Base-by-base conservation (phyloP, 805 yeast species). In the Ogataea ganodermae region DNA sequence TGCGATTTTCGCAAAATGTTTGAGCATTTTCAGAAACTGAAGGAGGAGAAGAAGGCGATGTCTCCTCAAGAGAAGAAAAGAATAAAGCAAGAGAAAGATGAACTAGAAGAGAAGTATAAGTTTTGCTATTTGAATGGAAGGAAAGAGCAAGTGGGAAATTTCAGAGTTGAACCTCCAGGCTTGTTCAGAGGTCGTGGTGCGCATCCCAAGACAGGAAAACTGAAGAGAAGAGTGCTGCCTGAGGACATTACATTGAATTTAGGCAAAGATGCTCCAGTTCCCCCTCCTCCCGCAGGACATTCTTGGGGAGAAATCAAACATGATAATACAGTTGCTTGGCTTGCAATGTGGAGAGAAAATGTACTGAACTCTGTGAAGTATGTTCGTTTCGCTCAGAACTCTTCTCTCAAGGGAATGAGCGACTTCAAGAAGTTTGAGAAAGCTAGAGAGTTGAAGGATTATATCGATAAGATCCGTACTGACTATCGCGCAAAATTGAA, bases 281-380 rank as follows among this genome's bases (percentile, higher is more conserved):
- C 99, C 2, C 75, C 72, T 4, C 86, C 97, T 1, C 97, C 97
- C 2, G 79, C 69, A 10, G 97, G 97, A 1, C 97, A 89, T 59
- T 55, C 72, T 35, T 92, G 99, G 99, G 96, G 87, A 13, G 96
- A 88, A 56, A 75, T 92, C 21, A 78, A 78, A 55, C 95, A 91
- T 64, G 97, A 92, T 64, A 85, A 86, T 57, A 84, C 90, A 0
- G 97, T 91, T 22, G 82, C 92, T 10, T 92, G 99, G 99, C 74
- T 92, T 45, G 98, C 97, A 0, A 90, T 85, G 87, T 92, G 97
- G 97, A 83, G 86, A 63, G 98, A 92, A 67, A 92, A 92, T 61
- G 87, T 92, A 56, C 81, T 88, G 41, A 87, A 86, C 55, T 76
- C 85, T 23, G 79, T 83, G 58, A 92, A 92, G 66, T 92, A 92